Conservation (phyloP, 148 eudicot genomes). For the Silene conica region DNA sequence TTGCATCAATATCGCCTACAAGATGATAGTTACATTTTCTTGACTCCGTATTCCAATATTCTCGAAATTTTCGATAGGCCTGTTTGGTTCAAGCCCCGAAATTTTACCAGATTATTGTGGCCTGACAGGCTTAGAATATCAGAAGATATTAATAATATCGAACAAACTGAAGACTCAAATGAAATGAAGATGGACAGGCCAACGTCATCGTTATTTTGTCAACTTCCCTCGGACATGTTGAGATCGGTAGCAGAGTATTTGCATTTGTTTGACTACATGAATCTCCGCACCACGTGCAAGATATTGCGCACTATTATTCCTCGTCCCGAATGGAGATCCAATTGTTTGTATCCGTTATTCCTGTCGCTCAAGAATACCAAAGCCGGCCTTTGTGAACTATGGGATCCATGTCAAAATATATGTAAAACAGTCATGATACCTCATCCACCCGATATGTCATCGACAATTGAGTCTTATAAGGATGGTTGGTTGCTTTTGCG, state of each 20-base stretch:
- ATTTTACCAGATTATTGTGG: neutral
- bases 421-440: too few relatives aligned
- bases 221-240: neutral
- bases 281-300: slow-evolving; percentile 4
- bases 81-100: slow-evolving; percentile 6
- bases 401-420: too few relatives aligned
- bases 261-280: slow-evolving; percentile 14
- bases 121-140: too few relatives aligned
- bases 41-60: neutral
- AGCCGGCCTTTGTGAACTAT: too few relatives aligned
- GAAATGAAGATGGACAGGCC: too few relatives aligned
- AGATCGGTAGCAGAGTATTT: neutral
- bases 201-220: too few relatives aligned
- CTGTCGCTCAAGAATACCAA: too few relatives aligned
- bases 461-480: neutral
- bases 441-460: neutral
- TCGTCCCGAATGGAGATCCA: neutral
- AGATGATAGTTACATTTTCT: neutral
- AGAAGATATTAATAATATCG: too few relatives aligned
- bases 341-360: neutral
- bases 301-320: neutral
- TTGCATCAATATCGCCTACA: neutral
- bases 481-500: slow-evolving; percentile 12
- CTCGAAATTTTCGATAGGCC: neutral
- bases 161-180: too few relatives aligned